Conservation (phyloP, 75 land plant species). For the Sequoiadendron giganteum region DNA sequence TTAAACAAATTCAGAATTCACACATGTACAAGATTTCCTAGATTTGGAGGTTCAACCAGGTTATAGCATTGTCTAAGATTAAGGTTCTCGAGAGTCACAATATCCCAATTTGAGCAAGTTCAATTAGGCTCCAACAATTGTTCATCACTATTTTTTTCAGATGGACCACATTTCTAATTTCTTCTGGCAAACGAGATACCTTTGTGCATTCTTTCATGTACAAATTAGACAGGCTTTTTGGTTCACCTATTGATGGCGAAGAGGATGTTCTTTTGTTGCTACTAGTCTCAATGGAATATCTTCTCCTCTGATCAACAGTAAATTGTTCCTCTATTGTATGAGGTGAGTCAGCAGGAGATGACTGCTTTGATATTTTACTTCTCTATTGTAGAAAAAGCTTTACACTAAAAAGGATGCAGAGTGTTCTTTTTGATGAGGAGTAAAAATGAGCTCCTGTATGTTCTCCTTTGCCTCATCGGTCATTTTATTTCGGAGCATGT, state of each 20-base stretch:
- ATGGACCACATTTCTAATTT: neutral
- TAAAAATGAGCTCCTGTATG: no score
- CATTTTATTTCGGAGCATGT: no score
- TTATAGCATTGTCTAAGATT: neutral
- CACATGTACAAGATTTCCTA: neutral
- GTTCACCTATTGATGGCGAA: neutral
- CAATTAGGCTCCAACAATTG: neutral
- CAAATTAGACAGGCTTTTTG: neutral
- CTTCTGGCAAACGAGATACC: neutral
- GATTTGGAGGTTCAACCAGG: neutral
- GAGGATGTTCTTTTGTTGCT: no score
- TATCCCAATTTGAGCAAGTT: conserved; percentile 4
- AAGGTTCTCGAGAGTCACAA: neutral
- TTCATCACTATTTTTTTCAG: neutral
- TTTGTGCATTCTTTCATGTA: neutral
- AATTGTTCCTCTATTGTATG: no score
- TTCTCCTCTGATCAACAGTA: no score
- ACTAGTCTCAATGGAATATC: no score
- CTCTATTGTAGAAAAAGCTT: no score
- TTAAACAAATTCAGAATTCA: neutral
- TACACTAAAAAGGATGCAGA: no score
- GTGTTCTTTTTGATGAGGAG: no score
- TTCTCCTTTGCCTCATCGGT: no score
- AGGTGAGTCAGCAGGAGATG: no score
- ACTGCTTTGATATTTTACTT: no score